Evolutionary conservation across 441 rosid genomes (phyloP).

Genomic region (Gossypium gossypioides): DNA sequence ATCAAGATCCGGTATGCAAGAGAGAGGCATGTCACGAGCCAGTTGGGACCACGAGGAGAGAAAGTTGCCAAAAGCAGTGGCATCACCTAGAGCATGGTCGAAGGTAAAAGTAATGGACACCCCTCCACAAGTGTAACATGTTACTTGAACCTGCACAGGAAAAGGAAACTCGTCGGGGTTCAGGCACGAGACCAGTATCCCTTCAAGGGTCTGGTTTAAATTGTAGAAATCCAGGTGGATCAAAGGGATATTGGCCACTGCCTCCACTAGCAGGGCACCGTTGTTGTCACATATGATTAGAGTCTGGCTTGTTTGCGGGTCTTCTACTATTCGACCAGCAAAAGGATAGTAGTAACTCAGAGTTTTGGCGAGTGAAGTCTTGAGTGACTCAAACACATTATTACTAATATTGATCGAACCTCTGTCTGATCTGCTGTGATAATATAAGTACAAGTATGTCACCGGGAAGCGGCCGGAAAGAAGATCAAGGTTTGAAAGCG

Average conservation of each 20-base stretch:
- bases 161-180: constrained; percentile 24
- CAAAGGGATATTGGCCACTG: constrained; percentile 36
- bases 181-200: constrained; percentile 38
- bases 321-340: constrained; percentile 50
- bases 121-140: constrained; percentile 52
- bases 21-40: constrained; percentile 40
- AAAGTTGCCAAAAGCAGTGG: constrained; percentile 54
- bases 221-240: constrained; percentile 48
- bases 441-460: constrained; percentile 64
- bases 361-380: constrained; percentile 43
- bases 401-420: constrained; percentile 10
- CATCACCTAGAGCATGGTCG: constrained; percentile 82
- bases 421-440: constrained; percentile 10
- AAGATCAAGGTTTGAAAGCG: constrained; percentile 76
- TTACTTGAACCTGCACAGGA: constrained; percentile 53
- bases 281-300: constrained; percentile 55
- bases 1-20: constrained; percentile 43
- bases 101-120: constrained; percentile 61
- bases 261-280: constrained; percentile 57
- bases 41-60: constrained; percentile 59
- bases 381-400: constrained; percentile 30
- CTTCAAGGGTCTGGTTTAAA: constrained; percentile 34
- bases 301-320: constrained; percentile 37
- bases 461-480: constrained; percentile 80
- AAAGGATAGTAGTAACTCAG: constrained; percentile 58